Evolutionary conservation across 352 stramenopile species (phyloP).

Genomic region (Globisporangium nunn): DNA sequence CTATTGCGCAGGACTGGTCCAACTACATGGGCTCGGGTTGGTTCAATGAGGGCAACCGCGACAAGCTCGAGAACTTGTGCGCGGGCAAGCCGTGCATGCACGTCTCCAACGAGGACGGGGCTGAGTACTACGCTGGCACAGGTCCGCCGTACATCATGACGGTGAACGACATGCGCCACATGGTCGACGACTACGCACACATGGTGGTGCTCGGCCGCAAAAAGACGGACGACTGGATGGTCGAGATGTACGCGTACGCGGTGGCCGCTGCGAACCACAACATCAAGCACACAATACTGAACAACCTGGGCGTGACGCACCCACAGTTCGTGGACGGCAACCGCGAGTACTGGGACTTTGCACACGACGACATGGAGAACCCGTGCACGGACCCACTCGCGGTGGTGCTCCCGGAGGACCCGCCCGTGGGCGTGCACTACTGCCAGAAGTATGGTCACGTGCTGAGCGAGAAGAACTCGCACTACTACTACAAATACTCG

Average conservation of each 20-base stretch:
- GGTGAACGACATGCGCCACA: conserved; percentile 11
- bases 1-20: conserved; percentile 18
- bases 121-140: conserved; percentile 19
- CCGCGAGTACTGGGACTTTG: conserved; percentile 18
- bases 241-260: conserved; percentile 26
- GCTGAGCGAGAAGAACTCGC: conserved; percentile 27
- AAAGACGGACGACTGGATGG: conserved; percentile 19
- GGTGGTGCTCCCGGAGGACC: conserved; percentile 9
- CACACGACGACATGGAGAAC: conserved; percentile 12
- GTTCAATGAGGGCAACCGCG: conserved; percentile 6
- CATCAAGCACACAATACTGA: conserved; percentile 26
- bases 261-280: conserved; percentile 19
- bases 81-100: conserved; percentile 7
- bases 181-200: conserved; percentile 25
- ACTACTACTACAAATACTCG: conserved; percentile 55
- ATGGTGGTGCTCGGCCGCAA: conserved; percentile 16
- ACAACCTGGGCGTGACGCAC: conserved; percentile 18
- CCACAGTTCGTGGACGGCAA: conserved; percentile 6
- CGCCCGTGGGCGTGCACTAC: conserved; percentile 22
- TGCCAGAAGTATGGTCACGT: conserved; percentile 42
- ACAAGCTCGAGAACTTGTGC: conserved; percentile 11
- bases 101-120: conserved; percentile 9
- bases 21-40: conserved; percentile 5
- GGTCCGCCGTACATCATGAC: conserved; percentile 37
- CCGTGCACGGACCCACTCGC: conserved; percentile 15